Evolutionary conservation across 2,329 filamentous ascomycete species (phyloP).

Genomic region (Colletotrichum tropicicola): DNA sequence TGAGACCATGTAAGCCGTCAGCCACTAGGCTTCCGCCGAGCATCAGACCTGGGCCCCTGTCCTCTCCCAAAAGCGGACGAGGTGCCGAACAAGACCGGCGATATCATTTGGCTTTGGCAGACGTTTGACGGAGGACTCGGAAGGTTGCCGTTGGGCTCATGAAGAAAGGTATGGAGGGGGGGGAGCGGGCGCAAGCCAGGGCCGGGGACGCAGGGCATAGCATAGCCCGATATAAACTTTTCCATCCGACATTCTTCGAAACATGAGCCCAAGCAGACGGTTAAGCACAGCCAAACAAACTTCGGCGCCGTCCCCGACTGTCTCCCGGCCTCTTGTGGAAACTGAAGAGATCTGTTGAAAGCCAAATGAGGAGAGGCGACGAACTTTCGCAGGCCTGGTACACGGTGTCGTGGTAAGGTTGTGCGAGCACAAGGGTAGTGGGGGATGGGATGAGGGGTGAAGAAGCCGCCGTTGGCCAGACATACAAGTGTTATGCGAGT

Average conservation of each 20-base stretch:
- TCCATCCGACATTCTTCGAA: constrained; percentile 29
- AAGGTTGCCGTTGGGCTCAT: constrained; percentile 22
- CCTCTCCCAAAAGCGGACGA: constrained; percentile 4
- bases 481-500: constrained; percentile 24
- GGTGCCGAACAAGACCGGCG: constrained; percentile 15
- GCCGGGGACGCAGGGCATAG: constrained; percentile 20
- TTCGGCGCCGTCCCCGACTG: constrained; percentile 23
- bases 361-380: constrained; percentile 6
- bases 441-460: constrained; percentile 14
- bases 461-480: constrained; percentile 10
- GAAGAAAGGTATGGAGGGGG: constrained; percentile 10
- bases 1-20: constrained; percentile 19
- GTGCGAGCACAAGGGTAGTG: not conserved
- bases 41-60: constrained; percentile 8
- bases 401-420: not conserved
- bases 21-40: constrained; percentile 27
- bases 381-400: constrained; percentile 22
- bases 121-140: constrained; percentile 28
- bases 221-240: constrained; percentile 25
- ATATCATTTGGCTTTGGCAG: constrained; percentile 23
- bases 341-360: constrained; percentile 2
- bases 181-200: constrained; percentile 26
- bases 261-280: constrained; percentile 26
- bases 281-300: constrained; percentile 22
- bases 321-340: constrained; percentile 1